Evolutionary conservation across 2,329 filamentous ascomycete genomes (phyloP), one percentile per base, ranked within the genome.

Genomic region (Ophiostoma sp.): DNA sequence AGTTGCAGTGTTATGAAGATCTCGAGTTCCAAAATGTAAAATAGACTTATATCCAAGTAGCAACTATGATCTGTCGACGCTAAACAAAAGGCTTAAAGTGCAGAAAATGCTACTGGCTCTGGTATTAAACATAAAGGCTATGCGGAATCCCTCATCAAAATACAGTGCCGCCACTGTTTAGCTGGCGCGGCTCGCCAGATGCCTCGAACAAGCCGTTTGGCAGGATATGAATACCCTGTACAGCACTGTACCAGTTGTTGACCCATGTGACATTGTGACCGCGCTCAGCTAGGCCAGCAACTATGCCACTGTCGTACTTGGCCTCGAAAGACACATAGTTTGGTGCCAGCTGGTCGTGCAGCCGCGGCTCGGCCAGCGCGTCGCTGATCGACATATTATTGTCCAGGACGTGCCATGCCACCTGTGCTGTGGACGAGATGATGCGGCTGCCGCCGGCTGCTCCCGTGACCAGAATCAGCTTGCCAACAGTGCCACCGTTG

Each of bases 271-370:
- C 85, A 75, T 93, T 93, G 74, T 94, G 90, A 0, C 90, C 90
- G 60, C 87, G 79, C 0, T 78, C 79, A 66, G 81, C 79, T 84
- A 97, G 81, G 72, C 85, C 91, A 0, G 83, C 85, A 1, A 89
- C 86, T 0, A 90, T 91, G 0, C 77, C 76, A 72, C 92, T 90
- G 71, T 95, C 85, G 73, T 88, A 96, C 0, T 80, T 77, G 52
- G 86, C 88, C 79, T 97, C 93, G 66, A 96, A 91, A 0, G 77
- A 80, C 0, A 89, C 84, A 68, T 81, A 79, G 66, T 90, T 86
- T 0, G 93, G 93, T 3, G 88, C 80, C 5, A 97, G 81, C 79
- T 97, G 93, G 74, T 97, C 92, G 74, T 97, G 93, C 38, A 97
- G 76, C 0, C 93, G 81, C 0, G 91, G 90, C 70, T 84, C 77